Evolutionary conservation across 805 yeast genomes (phyloP), one percentile per base, ranked within the genome.

Genomic region (Candida rishiriensis): DNA sequence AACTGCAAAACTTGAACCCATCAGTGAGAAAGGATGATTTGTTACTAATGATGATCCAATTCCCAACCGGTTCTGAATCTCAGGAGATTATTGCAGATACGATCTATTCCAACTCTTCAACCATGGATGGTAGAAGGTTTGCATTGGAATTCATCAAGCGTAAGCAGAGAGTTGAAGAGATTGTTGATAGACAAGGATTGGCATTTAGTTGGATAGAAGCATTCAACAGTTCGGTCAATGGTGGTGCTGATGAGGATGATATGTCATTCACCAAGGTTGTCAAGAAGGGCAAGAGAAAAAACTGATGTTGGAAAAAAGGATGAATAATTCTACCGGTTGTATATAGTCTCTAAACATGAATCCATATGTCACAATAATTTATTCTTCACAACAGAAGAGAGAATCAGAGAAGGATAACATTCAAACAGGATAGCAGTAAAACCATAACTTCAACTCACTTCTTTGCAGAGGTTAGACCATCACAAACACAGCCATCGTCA

Each of bases 91-190:
- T 91, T 59, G 84, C 96, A 2, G 99, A 91, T 59, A 88, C 97
- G 11, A 81, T 91, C 46, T 89, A 88, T 68, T 81, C 93, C 21
- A 85, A 88, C 48, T 85, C 95, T 34, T 77, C 90, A 3, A 84
- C 90, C 1, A 82, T 91, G 85, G 97, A 93, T 63, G 98, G 98
- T 18, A 81, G 96, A 60, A 75, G 96, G 52, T 91, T 90, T 70
- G 96, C 99, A 0, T 78, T 76, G 44, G 99, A 93, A 59, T 93
- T 93, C 62, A 72, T 84, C 60, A 85, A 83, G 65, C 81, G 85
- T 60, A 83, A 93, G 59, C 75, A 74, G 48, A 74, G 70, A 40
- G 90, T 88, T 44, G 97, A 89, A 55, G 75, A 59, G 34, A 63
- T 64, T 39, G 74, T 77, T 46, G 73, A 77, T 10, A 48, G 52